These are phyloP conservation scores for Macrophomina pseudophaseolina DNA, from an alignment of 2,329 filamentous ascomycete species.

Conservation along the genomic window DNA sequence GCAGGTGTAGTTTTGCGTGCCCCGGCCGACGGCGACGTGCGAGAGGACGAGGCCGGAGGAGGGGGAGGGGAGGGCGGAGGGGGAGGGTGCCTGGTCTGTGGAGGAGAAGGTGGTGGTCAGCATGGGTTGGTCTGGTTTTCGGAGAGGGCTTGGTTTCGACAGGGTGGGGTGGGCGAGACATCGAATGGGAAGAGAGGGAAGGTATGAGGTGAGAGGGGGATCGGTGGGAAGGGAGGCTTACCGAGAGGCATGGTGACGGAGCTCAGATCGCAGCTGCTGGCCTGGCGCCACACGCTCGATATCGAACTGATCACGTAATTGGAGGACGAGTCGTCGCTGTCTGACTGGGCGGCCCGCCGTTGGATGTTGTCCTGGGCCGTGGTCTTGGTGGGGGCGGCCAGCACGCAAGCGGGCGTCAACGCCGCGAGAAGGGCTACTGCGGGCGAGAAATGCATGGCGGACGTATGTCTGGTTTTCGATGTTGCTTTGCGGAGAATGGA, in stretches of 20 bases:
- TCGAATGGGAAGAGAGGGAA: background rate
- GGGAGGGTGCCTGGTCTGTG: slow-evolving; percentile 36
- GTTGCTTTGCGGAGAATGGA: background rate
- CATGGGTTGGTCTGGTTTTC: background rate
- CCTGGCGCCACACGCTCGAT: slow-evolving; percentile 20
- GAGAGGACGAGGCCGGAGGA: slow-evolving; percentile 66
- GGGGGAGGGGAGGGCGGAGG: slow-evolving; percentile 65
- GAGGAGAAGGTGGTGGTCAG: slow-evolving; percentile 31
- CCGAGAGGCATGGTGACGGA: slow-evolving; percentile 38
- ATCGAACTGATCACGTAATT: slow-evolving; percentile 12
- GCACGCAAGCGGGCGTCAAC: slow-evolving; percentile 39
- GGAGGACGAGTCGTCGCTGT: slow-evolving; percentile 1
- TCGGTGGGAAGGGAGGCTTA: slow-evolving; percentile 30
- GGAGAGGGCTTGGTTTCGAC: background rate
- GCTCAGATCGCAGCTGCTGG: slow-evolving; percentile 37
- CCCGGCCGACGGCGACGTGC: slow-evolving; percentile 84
- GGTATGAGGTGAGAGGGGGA: background rate
- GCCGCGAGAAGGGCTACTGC: slow-evolving; percentile 40
- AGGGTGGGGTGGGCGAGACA: background rate
- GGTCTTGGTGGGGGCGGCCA: slow-evolving; percentile 39
- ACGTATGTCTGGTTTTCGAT: background rate
- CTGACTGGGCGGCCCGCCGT: slow-evolving; percentile 5
- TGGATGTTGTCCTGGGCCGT: background rate
- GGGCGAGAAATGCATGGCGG: slow-evolving; percentile 43
- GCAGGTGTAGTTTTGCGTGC: slow-evolving; percentile 95